phyloP scores from a whole-genome alignment of 2,329 filamentous ascomycete species.

The Ilyonectria mors-panacis region DNA sequence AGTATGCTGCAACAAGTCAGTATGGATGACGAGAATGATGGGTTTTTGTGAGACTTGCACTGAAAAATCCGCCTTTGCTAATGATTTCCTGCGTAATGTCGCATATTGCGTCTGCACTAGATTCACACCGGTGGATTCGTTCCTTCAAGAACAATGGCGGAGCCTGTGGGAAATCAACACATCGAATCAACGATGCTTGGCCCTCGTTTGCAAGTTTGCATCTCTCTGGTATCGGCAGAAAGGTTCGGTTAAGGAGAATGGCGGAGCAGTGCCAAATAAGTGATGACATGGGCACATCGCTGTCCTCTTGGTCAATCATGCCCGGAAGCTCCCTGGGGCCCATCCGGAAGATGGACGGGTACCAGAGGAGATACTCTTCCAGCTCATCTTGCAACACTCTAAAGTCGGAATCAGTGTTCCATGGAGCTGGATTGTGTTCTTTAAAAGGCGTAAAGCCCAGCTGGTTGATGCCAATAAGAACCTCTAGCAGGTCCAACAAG shows the following conservation, averaged over 20 bases:
- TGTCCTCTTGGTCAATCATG: not conserved
- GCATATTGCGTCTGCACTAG: constrained; percentile 28
- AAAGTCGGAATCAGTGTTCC: constrained; percentile 11
- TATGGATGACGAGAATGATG: not conserved
- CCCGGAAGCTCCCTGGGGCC: not conserved
- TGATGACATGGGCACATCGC: not conserved
- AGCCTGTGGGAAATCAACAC: constrained; percentile 19
- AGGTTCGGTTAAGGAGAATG: constrained; percentile 19
- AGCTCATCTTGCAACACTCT: constrained; percentile 15
- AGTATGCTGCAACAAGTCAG: not conserved
- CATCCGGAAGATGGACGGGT: constrained; percentile 15
- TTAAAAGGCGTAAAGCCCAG: not conserved
- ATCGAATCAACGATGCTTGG: not conserved
- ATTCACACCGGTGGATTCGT: constrained; percentile 25
- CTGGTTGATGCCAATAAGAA: not conserved
- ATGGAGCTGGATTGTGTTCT: not conserved
- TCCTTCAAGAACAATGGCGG: constrained; percentile 28
- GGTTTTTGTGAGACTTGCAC: not conserved
- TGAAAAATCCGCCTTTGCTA: constrained; percentile 12
- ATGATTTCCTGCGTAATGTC: constrained; percentile 12
- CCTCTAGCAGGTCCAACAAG: not conserved
- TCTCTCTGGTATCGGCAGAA: constrained; percentile 21
- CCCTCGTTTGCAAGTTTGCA: not conserved
- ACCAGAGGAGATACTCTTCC: constrained; percentile 15
- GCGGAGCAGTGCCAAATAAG: constrained; percentile 22